Evolutionary conservation across 2,329 filamentous ascomycete species (phyloP).

Genomic region (Furcasterigmium sp.): DNA sequence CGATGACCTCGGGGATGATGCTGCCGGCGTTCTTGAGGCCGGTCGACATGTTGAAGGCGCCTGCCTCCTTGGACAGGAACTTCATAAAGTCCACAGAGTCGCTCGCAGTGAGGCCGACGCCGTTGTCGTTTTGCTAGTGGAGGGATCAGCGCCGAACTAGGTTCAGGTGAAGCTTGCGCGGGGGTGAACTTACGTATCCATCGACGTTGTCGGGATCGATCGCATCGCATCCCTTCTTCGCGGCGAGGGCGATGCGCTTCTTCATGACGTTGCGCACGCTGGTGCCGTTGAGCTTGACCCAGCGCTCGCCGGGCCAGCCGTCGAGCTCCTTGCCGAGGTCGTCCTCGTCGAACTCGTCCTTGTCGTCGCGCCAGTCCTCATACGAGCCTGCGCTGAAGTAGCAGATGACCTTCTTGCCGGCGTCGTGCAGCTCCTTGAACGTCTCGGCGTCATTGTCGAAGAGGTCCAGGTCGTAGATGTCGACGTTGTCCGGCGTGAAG

Average conservation of each 20-base stretch:
- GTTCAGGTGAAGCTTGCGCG: neutral
- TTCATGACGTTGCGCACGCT: conserved; percentile 62
- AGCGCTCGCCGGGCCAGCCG: conserved; percentile 63
- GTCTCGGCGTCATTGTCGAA: conserved; percentile 43
- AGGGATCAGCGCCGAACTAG: conserved; percentile 1
- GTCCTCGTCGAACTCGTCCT: conserved; percentile 41
- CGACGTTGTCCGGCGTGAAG: conserved; percentile 37
- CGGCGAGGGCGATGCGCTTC: conserved; percentile 52
- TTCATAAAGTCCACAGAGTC: conserved; percentile 55
- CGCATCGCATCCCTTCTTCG: conserved; percentile 59
- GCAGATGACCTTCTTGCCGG: conserved; percentile 61
- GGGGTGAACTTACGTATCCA: conserved; percentile 44
- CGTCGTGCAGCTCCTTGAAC: conserved; percentile 51
- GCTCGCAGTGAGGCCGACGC: conserved; percentile 49
- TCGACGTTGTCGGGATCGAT: conserved; percentile 71
- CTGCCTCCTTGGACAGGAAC: conserved; percentile 53
- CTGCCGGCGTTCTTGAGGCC: conserved; percentile 65
- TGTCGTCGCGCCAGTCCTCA: conserved; percentile 58
- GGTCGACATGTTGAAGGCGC: conserved; percentile 49
- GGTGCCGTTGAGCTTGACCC: conserved; percentile 54
- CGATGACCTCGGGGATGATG: conserved; percentile 45
- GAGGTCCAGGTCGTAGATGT: conserved; percentile 44
- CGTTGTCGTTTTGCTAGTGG: conserved; percentile 52
- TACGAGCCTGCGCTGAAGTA: conserved; percentile 71
- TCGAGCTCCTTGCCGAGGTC: conserved; percentile 56